Base-by-base conservation (phyloP, 306 rosid genomes). In the Cicer bijugum region DNA sequence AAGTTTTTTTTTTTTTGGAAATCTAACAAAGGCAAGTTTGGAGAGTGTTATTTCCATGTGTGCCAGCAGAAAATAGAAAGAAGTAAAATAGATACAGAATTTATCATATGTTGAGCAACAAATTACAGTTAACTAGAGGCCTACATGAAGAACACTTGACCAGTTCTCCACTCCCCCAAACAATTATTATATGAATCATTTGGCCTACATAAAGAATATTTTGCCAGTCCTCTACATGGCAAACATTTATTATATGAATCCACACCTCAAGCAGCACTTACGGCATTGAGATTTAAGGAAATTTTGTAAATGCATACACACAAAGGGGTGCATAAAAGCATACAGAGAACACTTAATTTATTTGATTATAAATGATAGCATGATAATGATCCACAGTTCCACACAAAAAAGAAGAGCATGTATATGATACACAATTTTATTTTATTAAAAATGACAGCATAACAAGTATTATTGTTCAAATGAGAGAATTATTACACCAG, bases 21-120 rank as follows among this genome's bases (percentile, higher is more conserved):
- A 28, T 28, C 35, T 28, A 4, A 67, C 44, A 46, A 59, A 37
- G 63, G 43, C 62, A 59, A 16, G 55, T 1, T 35, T 35, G 50
- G 52, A 37, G 15, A 67, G 61, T 60, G 35, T 61, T 37, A 57
- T 16, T 46, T 45, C 68, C 57, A 56, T 63, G 60, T 57, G 15
- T 5, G 15, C 43, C 43, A 19, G 57, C 76, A 55, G 75, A n/a
- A 73, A 38, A 71, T 28, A 45, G 58, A 43, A 28, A 59, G 43
- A 61, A 19, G 14, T 4, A 74, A 56, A 35, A 46, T 14, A 44
- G 59, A 52, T 5, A 7, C n/a, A 12, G 67, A 44, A 20, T 33
- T 58, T 43, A 23, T 8, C 9, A 42, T 1, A 14, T 9, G 6
- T 57, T 56, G 39, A 19, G 12, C 38, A 20, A 19, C 62, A 56